Conservation (phyloP, 129 eudicot species). For the Chrysanthemum lavandulifolium region DNA sequence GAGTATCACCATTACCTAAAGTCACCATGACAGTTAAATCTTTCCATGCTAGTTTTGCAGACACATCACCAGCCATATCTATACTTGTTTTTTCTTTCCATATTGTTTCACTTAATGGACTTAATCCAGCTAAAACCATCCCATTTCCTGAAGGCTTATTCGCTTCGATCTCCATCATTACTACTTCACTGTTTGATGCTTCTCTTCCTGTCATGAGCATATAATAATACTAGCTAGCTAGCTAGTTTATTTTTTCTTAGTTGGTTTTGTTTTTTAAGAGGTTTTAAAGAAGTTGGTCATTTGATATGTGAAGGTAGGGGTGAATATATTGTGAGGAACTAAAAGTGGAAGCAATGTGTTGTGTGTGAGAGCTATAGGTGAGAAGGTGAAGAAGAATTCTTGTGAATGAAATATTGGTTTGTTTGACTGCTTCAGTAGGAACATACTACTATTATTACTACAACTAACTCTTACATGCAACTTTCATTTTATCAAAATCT, state of each 20-base stretch:
- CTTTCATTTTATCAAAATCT: neutral
- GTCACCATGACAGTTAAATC: conserved; percentile 94
- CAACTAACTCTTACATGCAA: conserved; percentile 4
- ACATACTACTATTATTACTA: conserved; percentile 20
- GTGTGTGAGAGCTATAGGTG: conserved; percentile 40
- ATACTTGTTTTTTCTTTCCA: conserved; percentile 69
- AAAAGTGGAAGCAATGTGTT: conserved; percentile 38
- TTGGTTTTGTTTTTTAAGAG: neutral
- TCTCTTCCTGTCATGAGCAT: conserved; percentile 13
- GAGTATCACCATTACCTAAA: conserved; percentile 76
- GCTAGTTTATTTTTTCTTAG: neutral
- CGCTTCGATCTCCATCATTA: conserved; percentile 69
- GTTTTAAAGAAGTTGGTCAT: neutral
- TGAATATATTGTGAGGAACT: conserved; percentile 24
- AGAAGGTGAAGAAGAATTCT: conserved; percentile 40
- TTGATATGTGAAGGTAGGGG: neutral
- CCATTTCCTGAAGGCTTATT: conserved; percentile 33
- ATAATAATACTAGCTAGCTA: neutral
- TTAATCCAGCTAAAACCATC: conserved; percentile 51
- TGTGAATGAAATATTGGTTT: conserved; percentile 33
- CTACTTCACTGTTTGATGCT: conserved; percentile 41
- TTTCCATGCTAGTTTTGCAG: conserved; percentile 91
- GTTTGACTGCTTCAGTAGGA: conserved; percentile 32
- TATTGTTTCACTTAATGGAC: conserved; percentile 82
- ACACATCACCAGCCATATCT: conserved; percentile 78